These are phyloP conservation scores for Ehretia macrophylla DNA, from an alignment of 257 asterid genomes.

Conservation along the genomic window DNA sequence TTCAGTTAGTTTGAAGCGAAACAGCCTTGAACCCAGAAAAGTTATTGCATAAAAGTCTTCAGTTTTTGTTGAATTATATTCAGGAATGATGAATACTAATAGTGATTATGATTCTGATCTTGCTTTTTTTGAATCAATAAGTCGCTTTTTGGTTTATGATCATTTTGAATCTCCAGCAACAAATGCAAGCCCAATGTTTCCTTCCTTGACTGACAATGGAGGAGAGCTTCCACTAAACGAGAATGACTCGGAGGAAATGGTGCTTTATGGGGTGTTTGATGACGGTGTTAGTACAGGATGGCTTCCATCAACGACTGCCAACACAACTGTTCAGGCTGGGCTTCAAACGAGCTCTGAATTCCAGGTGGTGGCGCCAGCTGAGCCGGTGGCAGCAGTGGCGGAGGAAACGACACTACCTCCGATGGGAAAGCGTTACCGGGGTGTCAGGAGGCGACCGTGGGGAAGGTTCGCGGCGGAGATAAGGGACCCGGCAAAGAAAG, in stretches of 20 bases:
- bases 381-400: not conserved
- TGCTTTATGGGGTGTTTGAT: constrained; percentile 8
- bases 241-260: too few relatives aligned
- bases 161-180: constrained; percentile 3
- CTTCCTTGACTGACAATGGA: not conserved
- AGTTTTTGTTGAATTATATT: too few relatives aligned
- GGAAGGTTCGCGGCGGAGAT: too few relatives aligned
- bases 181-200: not conserved
- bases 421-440: constrained; percentile 29
- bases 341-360: not conserved
- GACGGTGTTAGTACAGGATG: constrained; percentile 1
- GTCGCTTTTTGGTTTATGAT: constrained; percentile 25
- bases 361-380: not conserved
- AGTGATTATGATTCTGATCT: constrained; percentile 22
- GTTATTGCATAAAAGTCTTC: too few relatives aligned
- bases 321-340: constrained; percentile 13
- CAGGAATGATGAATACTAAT: constrained; percentile 14
- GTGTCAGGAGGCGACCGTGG: constrained; percentile 34
- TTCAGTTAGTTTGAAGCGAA: too few relatives aligned
- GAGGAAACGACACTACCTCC: constrained; percentile 9
- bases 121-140: constrained; percentile 29
- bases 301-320: not conserved
- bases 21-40: too few relatives aligned
- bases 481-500: too few relatives aligned
- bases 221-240: too few relatives aligned